Percentiles rank a stretch among this genome's conserved stretches.
These are phyloP conservation scores for Amoebophrya sp. DNA, from an alignment of 169 alveolate genomes.

Conservation along the genomic window DNA sequence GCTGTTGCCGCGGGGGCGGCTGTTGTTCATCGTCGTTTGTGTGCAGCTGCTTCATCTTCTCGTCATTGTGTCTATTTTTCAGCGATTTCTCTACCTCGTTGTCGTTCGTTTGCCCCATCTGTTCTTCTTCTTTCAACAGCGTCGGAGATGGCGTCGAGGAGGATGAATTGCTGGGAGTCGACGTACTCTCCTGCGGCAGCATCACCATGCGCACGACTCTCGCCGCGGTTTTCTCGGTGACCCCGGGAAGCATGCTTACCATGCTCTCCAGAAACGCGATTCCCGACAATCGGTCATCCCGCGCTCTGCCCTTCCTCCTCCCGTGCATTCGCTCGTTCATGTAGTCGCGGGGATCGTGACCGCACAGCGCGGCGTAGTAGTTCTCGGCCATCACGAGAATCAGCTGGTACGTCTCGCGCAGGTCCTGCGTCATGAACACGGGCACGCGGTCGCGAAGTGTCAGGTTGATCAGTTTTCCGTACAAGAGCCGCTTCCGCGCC, in stretches of 20 bases:
- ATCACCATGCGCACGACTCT: too few relatives aligned
- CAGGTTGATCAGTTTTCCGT: neutral
- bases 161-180: too few relatives aligned
- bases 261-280: neutral
- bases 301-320: neutral
- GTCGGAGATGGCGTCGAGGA: too few relatives aligned
- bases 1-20: neutral
- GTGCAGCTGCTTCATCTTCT: neutral
- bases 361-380: neutral
- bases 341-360: neutral
- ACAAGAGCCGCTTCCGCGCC: neutral
- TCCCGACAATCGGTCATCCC: too few relatives aligned
- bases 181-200: too few relatives aligned
- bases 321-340: neutral
- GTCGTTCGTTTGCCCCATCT: neutral
- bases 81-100: neutral
- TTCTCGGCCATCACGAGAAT: neutral
- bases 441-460: neutral
- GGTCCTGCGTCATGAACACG: neutral
- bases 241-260: neutral
- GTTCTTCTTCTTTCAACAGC: neutral
- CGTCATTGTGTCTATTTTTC: neutral
- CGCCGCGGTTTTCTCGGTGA: neutral
- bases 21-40: neutral
- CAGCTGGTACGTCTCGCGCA: neutral